Percentiles rank a stretch among this genome's conserved stretches.
Conservation (phyloP, 257 asterid species). For the Solanum piurae region DNA sequence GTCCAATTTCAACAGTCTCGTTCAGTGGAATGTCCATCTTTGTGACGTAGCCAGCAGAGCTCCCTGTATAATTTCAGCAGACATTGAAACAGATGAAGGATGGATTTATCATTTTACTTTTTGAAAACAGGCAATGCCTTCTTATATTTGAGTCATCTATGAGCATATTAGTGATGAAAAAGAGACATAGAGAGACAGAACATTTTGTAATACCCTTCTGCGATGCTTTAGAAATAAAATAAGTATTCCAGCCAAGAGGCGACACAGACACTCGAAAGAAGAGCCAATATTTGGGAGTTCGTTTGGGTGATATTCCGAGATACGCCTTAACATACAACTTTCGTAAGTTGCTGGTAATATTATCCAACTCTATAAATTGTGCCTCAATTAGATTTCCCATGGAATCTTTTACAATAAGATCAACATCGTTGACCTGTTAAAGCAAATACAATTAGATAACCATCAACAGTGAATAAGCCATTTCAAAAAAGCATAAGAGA, state of each 20-base stretch:
- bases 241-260: constrained; percentile 73
- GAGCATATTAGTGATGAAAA: background rate
- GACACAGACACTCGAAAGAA: constrained; percentile 53
- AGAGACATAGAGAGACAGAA: background rate
- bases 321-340: constrained; percentile 64
- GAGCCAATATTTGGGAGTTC: constrained; percentile 62
- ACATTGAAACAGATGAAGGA: background rate
- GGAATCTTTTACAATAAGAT: constrained; percentile 57
- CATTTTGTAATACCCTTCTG: constrained; percentile 22
- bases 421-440: constrained; percentile 52
- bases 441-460: background rate
- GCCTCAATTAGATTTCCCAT: constrained; percentile 34
- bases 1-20: constrained; percentile 56
- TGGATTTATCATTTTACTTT: background rate
- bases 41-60: constrained; percentile 10
- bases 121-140: background rate
- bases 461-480: background rate
- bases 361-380: constrained; percentile 55
- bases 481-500: background rate
- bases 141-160: background rate
- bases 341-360: constrained; percentile 42
- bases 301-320: constrained; percentile 39
- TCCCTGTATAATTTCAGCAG: constrained; percentile 29
- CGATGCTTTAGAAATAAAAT: constrained; percentile 46
- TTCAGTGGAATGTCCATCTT: constrained; percentile 15